A percentile compares a stretch with the other conserved stretches of the same genome.
phyloP scores from a whole-genome alignment of 495 filamentous ascomycete genomes.

The Penicillium goetzii region DNA sequence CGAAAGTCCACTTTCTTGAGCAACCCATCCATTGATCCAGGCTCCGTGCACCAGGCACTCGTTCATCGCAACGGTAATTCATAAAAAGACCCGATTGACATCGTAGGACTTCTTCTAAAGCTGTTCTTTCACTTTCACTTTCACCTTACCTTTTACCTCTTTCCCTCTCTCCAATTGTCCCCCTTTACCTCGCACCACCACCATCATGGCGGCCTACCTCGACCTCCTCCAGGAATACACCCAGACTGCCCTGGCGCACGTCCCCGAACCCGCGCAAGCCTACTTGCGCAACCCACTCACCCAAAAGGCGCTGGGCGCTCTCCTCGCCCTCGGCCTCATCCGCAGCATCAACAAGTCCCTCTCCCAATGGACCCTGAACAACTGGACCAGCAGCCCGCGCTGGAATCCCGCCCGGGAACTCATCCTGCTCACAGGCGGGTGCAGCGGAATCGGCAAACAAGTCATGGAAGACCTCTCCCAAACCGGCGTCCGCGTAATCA shows the following conservation, averaged over 20 bases:
- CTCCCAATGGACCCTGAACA: conserved; percentile 51
- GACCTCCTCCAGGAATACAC: conserved; percentile 35
- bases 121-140: background rate
- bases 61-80: background rate
- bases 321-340: conserved; percentile 44
- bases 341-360: conserved; percentile 46
- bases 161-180: background rate
- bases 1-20: background rate
- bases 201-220: conserved; percentile 31
- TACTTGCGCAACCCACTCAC: conserved; percentile 33
- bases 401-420: conserved; percentile 55
- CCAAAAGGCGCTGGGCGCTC: conserved; percentile 33
- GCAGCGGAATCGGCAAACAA: conserved; percentile 58
- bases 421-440: conserved; percentile 61
- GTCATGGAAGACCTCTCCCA: conserved; percentile 50
- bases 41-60: background rate
- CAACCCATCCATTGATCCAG: background rate
- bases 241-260: conserved; percentile 31
- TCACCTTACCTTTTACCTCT: background rate
- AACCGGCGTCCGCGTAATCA: conserved; percentile 53
- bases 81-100: conserved; percentile 9
- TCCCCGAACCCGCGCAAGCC: conserved; percentile 37
- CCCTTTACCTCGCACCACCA: background rate
- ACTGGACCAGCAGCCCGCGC: conserved; percentile 47
- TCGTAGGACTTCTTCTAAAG: background rate